Evolutionary conservation across 1,284 basidiomycete genomes (phyloP).

Genomic region (Microbotryum violaceum): DNA sequence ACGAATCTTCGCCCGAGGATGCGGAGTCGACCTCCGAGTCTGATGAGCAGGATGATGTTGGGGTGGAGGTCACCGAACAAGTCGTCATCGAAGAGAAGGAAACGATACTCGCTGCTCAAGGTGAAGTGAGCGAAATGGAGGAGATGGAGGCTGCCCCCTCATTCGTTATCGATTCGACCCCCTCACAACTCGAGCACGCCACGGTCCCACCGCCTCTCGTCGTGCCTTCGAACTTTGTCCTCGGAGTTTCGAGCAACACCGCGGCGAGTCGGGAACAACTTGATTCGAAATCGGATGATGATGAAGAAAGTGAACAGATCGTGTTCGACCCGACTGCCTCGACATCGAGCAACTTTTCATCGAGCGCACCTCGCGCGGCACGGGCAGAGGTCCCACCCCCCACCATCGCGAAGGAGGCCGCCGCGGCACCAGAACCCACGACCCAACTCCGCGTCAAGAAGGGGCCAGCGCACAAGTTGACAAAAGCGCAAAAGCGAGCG

Average conservation of each 20-base stretch:
- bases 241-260: too few species aligned
- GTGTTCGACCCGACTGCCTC: slow-evolving; percentile 8
- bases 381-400: not conserved
- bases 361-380: not conserved
- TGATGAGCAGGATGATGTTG: too few species aligned
- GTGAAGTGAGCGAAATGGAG: not conserved
- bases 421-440: not conserved
- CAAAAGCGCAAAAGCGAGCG: slow-evolving; percentile 17
- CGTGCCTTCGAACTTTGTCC: too few species aligned
- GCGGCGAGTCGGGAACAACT: too few species aligned
- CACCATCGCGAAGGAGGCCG: not conserved
- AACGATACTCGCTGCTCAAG: not conserved
- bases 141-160: not conserved
- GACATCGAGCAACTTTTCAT: not conserved
- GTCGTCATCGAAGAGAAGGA: not conserved
- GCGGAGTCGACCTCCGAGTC: slow-evolving; percentile 1
- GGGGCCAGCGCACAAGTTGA: slow-evolving; percentile 1
- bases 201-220: too few species aligned
- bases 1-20: slow-evolving; percentile 7
- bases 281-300: not conserved
- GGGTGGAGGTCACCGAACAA: not conserved
- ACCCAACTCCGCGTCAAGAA: not conserved
- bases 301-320: slow-evolving; percentile 13
- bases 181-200: too few species aligned
- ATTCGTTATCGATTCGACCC: not conserved